A percentile compares a stretch with the other conserved stretches of the same genome.
Evolutionary conservation across 805 yeast species (phyloP).

Genomic region (Zygosaccharomyces pseudorouxii): DNA sequence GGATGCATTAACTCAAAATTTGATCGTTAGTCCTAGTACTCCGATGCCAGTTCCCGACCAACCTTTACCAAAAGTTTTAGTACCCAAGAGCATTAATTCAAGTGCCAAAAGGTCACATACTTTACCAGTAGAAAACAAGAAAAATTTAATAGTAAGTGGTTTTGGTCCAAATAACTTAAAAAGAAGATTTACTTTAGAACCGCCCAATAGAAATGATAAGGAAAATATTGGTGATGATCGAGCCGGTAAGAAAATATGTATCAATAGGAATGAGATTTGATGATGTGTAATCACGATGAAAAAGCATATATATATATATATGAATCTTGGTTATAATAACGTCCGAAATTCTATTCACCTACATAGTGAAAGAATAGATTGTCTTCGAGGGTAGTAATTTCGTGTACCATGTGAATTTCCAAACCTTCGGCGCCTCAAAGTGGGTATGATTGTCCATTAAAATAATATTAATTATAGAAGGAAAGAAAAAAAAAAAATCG

Average conservation of each 20-base stretch:
- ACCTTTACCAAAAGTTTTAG: slow-evolving; percentile 25
- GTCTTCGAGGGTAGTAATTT: not conserved
- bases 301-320: not conserved
- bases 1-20: not conserved
- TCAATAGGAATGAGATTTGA: not conserved
- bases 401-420: not conserved
- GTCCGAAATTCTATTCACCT: not conserved
- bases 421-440: not conserved
- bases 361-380: not conserved
- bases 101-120: slow-evolving; percentile 17
- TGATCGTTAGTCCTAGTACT: slow-evolving; percentile 20
- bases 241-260: not conserved
- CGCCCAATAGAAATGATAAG: slow-evolving; percentile 6
- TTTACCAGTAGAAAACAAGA: slow-evolving; percentile 8
- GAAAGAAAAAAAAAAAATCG: not conserved
- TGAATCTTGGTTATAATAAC: not conserved
- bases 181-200: slow-evolving; percentile 21
- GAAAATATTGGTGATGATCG: slow-evolving; percentile 1
- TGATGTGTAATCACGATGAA: not conserved
- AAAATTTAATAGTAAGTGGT: not conserved
- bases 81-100: slow-evolving; percentile 28
- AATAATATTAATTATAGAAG: not conserved
- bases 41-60: slow-evolving; percentile 31
- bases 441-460: not conserved
- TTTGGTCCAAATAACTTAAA: slow-evolving; percentile 19